Base-by-base conservation (phyloP, 1,139 yeast species). In the Pichiaceae sp. region DNA sequence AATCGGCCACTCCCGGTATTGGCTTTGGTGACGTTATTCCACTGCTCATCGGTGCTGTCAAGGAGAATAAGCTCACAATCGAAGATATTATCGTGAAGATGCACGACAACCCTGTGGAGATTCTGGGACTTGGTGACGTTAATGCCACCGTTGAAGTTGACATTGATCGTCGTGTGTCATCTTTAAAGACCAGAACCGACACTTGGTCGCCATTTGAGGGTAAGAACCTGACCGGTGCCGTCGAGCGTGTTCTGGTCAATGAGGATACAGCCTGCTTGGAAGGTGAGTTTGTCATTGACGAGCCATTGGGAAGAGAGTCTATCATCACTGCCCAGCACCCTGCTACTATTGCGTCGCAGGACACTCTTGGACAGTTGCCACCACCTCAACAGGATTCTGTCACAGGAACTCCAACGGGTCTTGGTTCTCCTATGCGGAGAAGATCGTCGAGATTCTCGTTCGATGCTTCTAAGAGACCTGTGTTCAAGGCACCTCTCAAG, bases 1-100 rank as follows among this genome's bases (percentile, higher is more conserved):
- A 75, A 52, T 64, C 70, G 38, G 68, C 75, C 42, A 65, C 67
- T 42, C 74, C 91, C 37, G 95, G 91, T 44, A 64, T 78, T 46
- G 96, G 96, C 47, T 68, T 83, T 51, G 65, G 75, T 41, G 95
- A 86, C 57, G 78, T 87, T 32, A 64, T 89, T 47, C 95, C 96
- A 50, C 69, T 89, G 56, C 70, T 91, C 50, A 69, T 87, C 52
- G 66, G 82, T 38, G 96, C 95, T 38, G 93, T 89, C 41, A 70
- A 72, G 43, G 79, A 75, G 28, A 84, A 83, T 37, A 76, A 70
- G 48, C 70, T 91, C 49, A 75, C 94, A 11, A 55, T 83, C 44
- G 78, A 71, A 19, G 94, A 86, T 53, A 77, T 91, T 48, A 70
- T 78, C 42, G 56, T 64, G 44, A 82, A 84, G 54, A 70, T 91